phyloP scores from a whole-genome alignment of 2,329 filamentous ascomycete genomes.

The Pochonia chlamydosporia region DNA sequence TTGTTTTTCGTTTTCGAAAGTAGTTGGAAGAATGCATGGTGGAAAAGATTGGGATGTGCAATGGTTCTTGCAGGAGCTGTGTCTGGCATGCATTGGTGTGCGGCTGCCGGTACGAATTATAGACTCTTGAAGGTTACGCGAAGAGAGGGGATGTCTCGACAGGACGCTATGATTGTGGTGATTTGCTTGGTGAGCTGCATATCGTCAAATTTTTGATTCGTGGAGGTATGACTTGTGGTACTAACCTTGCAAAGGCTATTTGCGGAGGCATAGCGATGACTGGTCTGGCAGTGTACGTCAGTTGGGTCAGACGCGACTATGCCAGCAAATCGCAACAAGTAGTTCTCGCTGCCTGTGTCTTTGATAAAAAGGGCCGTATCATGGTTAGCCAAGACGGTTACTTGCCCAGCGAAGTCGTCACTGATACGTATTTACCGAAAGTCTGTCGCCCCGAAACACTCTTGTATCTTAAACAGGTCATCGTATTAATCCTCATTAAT shows the following conservation, averaged over 20 bases:
- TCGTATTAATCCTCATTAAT: too few relatives aligned
- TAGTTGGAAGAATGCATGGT: slow-evolving; percentile 71
- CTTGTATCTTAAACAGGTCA: background rate
- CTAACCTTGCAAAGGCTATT: too few relatives aligned
- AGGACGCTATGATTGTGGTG: slow-evolving; percentile 51
- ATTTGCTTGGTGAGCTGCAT: slow-evolving; percentile 56
- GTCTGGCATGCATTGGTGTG: slow-evolving; percentile 83
- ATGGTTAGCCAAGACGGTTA: slow-evolving; percentile 65
- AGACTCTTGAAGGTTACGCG: slow-evolving; percentile 35
- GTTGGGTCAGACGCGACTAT: slow-evolving; percentile 42
- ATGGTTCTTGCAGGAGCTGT: slow-evolving; percentile 67
- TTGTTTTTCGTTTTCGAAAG: slow-evolving; percentile 73
- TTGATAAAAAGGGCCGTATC: slow-evolving; percentile 60
- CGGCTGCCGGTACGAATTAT: slow-evolving; percentile 64
- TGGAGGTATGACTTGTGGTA: too few relatives aligned
- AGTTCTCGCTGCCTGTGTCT: slow-evolving; percentile 55
- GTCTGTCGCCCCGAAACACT: slow-evolving; percentile 25
- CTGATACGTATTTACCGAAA: slow-evolving; percentile 66
- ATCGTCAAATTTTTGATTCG: too few relatives aligned
- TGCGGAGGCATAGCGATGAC: slow-evolving; percentile 56
- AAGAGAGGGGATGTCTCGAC: slow-evolving; percentile 10
- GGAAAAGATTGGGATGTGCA: slow-evolving; percentile 63
- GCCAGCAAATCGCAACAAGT: slow-evolving; percentile 58
- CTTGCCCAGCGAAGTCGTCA: slow-evolving; percentile 70
- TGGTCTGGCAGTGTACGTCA: slow-evolving; percentile 37